A percentile compares a stretch with the other conserved stretches of the same genome.
Evolutionary conservation across 2,329 filamentous ascomycete species (phyloP).

Genomic region (Cercospora brassicicola): DNA sequence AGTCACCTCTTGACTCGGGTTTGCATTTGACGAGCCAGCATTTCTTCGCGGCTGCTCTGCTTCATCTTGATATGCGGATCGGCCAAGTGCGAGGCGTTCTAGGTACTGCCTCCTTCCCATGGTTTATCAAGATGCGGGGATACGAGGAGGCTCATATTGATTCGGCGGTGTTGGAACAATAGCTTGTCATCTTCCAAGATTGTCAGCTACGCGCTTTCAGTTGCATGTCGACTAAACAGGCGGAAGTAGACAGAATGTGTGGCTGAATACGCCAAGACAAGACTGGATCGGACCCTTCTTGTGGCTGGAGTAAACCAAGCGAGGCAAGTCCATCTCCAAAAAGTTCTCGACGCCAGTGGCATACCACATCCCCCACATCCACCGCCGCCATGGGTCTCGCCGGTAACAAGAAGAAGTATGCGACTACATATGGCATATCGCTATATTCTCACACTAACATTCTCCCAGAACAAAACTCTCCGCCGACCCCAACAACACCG

Average conservation of each 20-base stretch:
- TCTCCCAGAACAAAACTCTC: slow-evolving; percentile 67
- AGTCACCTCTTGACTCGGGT: not conserved
- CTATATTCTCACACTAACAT: slow-evolving; percentile 29
- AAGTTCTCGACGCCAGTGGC: slow-evolving; percentile 8
- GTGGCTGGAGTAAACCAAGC: not conserved
- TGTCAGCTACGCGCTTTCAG: not conserved
- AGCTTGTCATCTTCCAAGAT: not conserved
- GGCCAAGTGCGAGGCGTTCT: slow-evolving; percentile 39
- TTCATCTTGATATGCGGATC: slow-evolving; percentile 47
- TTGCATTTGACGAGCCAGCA: slow-evolving; percentile 18
- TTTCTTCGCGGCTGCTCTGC: slow-evolving; percentile 45
- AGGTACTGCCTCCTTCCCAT: slow-evolving; percentile 39
- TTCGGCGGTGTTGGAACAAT: not conserved
- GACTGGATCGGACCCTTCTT: not conserved
- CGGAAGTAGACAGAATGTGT: not conserved
- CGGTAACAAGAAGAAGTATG: slow-evolving; percentile 42
- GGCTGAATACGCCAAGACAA: slow-evolving; percentile 2
- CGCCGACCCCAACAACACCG: slow-evolving; percentile 91
- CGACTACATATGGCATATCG: not conserved
- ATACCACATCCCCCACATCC: not conserved
- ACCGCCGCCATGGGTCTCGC: slow-evolving; percentile 63
- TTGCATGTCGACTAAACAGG: not conserved
- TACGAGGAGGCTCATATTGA: not conserved
- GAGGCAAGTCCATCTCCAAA: not conserved
- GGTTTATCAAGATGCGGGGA: not conserved